Base-by-base conservation (phyloP, 148 eudicot species). In the Tetragonia tetragonoides region DNA sequence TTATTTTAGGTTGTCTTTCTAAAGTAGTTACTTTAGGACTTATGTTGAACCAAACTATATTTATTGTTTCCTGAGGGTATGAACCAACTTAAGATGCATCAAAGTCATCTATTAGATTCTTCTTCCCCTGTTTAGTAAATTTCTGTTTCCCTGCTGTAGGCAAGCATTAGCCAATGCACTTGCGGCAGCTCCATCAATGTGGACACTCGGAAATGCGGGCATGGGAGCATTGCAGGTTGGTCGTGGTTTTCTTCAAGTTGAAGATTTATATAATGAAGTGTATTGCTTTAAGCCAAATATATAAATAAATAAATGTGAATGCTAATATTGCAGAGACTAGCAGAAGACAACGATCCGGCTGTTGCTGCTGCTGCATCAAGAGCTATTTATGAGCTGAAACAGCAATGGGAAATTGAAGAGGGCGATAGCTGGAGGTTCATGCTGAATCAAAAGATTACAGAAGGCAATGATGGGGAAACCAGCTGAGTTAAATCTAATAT, bases 171-270 rank as follows among this genome's bases (percentile, higher is more conserved):
- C 99, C 23, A 95, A 95, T 54, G 99, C 99, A 42, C 85, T 95
- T 75, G 93, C 99, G 59, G 87, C 87, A 49, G 99, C 99, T 41
- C 97, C 99, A 61, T 95, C 99, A 20, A 91, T 95, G 97, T 95
- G 97, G 99, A 93, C 97, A 28, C 93, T 95, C 51, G 99, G 99
- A 83, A 95, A 95, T 81, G 99, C 99, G 71, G 99, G 99, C 89
- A 95, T 95, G 99, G 99, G 99, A 81, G 99, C 99, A 44, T 86
- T 95, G 80, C 99, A 93, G 99, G 99, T 95, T 56, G 2, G 64
- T 71, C 54, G 20, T 21, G 28, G 21, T 20, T 16, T 68, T 41
- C 3, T 5, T 68, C 9, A 38, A 2, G 46, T 15, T 23, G 7
- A 53, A 1, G 34, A 28, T 28, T 28, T 28, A 28, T 28, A 28